Conservation (phyloP, 768 basidiomycete species). For the Tremella fuciformis region DNA sequence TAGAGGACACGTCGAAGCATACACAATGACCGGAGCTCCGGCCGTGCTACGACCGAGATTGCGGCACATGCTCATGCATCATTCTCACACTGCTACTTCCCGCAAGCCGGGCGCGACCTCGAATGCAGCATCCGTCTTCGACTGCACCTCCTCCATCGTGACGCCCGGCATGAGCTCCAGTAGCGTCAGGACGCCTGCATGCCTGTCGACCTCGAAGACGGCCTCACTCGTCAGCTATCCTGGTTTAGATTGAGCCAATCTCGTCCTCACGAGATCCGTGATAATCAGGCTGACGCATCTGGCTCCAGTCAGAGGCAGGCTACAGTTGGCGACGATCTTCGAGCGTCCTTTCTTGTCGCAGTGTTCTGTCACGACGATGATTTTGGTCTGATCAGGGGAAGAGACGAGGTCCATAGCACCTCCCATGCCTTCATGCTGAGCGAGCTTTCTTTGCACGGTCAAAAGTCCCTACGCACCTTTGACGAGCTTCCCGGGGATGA, state of each 20-base stretch:
- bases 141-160: conserved; percentile 73
- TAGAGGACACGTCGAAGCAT: no score
- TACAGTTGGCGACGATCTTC: conserved; percentile 78
- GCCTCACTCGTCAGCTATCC: conserved; percentile 12
- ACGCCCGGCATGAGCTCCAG: conserved; percentile 78
- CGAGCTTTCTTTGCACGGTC: neutral
- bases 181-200: conserved; percentile 66
- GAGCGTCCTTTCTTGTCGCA: conserved; percentile 81
- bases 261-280: conserved; percentile 64
- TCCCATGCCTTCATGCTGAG: conserved; percentile 65
- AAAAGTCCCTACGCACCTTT: conserved; percentile 15
- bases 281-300: conserved; percentile 83
- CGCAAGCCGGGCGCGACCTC: conserved; percentile 11
- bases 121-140: conserved; percentile 86
- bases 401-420: conserved; percentile 95
- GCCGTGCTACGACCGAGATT: no score
- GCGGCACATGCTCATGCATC: no score
- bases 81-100: no score
- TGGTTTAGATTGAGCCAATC: no score
- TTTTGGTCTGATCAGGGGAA: conserved; percentile 86
- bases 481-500: conserved; percentile 80
- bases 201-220: conserved; percentile 79
- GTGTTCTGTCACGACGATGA: conserved; percentile 86
- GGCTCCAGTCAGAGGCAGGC: conserved; percentile 82
- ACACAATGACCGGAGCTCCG: no score